These are phyloP conservation scores for Hanseniaspora guilliermondii DNA, from an alignment of 805 yeast species.

Conservation along the genomic window DNA sequence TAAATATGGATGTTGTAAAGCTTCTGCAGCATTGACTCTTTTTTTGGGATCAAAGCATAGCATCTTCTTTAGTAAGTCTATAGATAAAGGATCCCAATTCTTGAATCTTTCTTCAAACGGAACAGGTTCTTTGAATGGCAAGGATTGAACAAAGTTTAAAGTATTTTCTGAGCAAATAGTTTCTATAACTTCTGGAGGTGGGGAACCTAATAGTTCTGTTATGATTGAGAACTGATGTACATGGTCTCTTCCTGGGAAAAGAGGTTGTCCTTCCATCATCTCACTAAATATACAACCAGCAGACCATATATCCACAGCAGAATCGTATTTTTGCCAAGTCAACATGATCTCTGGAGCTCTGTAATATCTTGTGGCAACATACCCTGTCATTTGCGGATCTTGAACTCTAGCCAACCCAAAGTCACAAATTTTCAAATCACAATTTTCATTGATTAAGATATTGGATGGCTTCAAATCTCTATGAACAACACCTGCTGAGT, in stretches of 20 bases:
- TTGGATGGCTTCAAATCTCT: conserved; percentile 79
- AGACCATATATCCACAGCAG: conserved; percentile 95
- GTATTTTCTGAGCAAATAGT: conserved; percentile 95
- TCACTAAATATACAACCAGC: conserved; percentile 96
- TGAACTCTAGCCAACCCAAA: conserved; percentile 93
- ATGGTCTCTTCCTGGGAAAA: conserved; percentile 96
- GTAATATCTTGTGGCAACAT: conserved; percentile 88
- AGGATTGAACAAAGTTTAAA: conserved; percentile 78
- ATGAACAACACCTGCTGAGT: conserved; percentile 84
- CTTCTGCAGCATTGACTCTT: conserved; percentile 85
- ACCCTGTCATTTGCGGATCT: conserved; percentile 98
- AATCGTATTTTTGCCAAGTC: conserved; percentile 95
- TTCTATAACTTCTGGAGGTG: conserved; percentile 90
- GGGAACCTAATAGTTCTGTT: conserved; percentile 90
- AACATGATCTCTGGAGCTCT: conserved; percentile 98
- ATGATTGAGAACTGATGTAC: conserved; percentile 96
- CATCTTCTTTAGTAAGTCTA: conserved; percentile 80
- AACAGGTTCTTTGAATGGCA: conserved; percentile 87
- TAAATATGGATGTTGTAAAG: conserved; percentile 79
- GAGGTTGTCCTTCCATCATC: conserved; percentile 93
- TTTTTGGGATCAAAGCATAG: conserved; percentile 88
- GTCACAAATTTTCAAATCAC: conserved; percentile 84
- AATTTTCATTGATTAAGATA: conserved; percentile 74
- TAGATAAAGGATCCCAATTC: conserved; percentile 69
- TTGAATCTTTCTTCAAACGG: conserved; percentile 75